Percentiles rank a stretch among this genome's conserved stretches.
phyloP scores from a whole-genome alignment of 2,329 filamentous ascomycete genomes.

The Epichloe sylvatica region DNA sequence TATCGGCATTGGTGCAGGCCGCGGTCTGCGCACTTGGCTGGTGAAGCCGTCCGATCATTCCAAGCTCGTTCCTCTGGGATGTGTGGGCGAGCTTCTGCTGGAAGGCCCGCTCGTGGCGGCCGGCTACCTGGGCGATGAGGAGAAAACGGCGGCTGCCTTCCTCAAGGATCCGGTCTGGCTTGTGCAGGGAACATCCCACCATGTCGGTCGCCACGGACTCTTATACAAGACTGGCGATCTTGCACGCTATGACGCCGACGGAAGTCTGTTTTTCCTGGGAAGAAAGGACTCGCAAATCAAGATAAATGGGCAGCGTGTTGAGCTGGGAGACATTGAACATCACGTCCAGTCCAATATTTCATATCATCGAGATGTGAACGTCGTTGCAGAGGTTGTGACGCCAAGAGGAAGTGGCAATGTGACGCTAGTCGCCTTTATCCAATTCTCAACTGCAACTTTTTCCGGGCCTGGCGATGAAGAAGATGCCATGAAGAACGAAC shows the following conservation, averaged over 20 bases:
- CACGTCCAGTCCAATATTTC: conserved; percentile 1
- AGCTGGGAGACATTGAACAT: conserved; percentile 20
- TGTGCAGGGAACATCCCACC: conserved; percentile 10
- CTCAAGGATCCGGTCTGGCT: conserved; percentile 29
- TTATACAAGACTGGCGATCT: conserved; percentile 25
- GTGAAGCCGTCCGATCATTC: conserved; percentile 14
- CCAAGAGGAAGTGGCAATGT: background rate
- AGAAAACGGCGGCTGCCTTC: conserved; percentile 31
- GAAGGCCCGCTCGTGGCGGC: conserved; percentile 31
- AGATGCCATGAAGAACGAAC: background rate
- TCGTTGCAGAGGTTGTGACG: conserved; percentile 4
- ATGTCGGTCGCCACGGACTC: conserved; percentile 16
- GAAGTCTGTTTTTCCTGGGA: conserved; percentile 15
- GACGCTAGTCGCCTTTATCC: conserved; percentile 3
- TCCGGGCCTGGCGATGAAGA: background rate
- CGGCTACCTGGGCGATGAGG: conserved; percentile 32
- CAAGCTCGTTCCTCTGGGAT: conserved; percentile 14
- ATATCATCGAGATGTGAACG: conserved; percentile 27
- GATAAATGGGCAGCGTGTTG: conserved; percentile 35
- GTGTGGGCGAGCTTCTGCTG: conserved; percentile 21
- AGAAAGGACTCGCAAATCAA: conserved; percentile 38
- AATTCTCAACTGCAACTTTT: background rate
- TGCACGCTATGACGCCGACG: conserved; percentile 13
- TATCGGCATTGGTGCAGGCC: background rate
- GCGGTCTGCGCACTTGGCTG: conserved; percentile 13